Evolutionary conservation across 1,284 basidiomycete genomes (phyloP).

Genomic region (Flammula alnicola): DNA sequence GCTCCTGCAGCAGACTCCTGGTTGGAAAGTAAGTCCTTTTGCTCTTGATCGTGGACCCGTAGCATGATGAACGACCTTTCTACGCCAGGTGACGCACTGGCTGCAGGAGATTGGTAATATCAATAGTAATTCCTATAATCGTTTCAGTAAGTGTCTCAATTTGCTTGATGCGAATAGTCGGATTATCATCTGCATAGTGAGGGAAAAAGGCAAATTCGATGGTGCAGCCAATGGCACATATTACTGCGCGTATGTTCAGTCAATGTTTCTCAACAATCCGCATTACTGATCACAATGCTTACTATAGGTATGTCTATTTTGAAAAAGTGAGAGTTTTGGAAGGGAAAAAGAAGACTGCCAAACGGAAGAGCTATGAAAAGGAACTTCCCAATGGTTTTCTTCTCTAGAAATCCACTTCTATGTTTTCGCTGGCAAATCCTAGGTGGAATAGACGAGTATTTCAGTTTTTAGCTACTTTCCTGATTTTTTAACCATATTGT

Average conservation of each 20-base stretch:
- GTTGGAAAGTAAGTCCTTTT: constrained; percentile 42
- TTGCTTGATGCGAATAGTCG: background rate
- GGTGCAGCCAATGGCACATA: constrained; percentile 50
- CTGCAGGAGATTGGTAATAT: constrained; percentile 49
- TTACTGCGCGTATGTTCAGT: constrained; percentile 42
- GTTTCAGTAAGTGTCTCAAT: constrained; percentile 44
- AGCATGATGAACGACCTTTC: background rate
- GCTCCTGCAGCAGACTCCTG: constrained; percentile 42
- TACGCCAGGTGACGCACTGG: constrained; percentile 46
- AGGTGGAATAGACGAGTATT: too few relatives aligned
- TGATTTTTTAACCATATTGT: constrained; percentile 73
- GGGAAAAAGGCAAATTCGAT: constrained; percentile 41
- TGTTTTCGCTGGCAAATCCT: too few relatives aligned
- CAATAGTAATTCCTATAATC: constrained; percentile 49
- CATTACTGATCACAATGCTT: background rate
- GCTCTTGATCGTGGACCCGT: too few relatives aligned
- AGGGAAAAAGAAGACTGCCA: too few relatives aligned
- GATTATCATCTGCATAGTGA: constrained; percentile 36
- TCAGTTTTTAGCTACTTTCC: constrained; percentile 16
- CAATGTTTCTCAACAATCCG: background rate
- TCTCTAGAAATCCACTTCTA: constrained; percentile 34
- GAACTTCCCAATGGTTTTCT: constrained; percentile 35
- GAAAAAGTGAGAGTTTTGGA: constrained; percentile 55
- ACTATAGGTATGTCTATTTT: constrained; percentile 48
- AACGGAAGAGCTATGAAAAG: constrained; percentile 40